Conservation (phyloP, 148 eudicot species). For the Simmondsia chinensis region DNA sequence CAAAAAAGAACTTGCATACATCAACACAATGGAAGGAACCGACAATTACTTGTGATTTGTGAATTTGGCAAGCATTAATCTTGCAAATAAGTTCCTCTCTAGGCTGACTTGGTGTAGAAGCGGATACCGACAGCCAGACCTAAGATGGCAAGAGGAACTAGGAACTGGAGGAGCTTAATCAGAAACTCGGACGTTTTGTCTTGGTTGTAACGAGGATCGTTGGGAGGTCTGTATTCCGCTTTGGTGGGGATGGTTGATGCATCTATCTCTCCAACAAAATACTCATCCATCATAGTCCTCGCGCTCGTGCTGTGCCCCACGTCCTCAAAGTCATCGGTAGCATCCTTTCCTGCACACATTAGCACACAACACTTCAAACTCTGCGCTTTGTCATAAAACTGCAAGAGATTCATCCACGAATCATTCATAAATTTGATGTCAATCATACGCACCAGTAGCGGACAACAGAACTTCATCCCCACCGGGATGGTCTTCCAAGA, state of each 20-base stretch:
- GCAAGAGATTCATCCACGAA: too few relatives aligned
- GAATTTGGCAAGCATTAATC: too few relatives aligned
- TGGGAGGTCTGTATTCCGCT: not conserved
- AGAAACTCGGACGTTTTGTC: conserved; percentile 9
- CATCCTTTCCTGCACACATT: conserved; percentile 45
- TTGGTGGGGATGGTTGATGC: conserved; percentile 10
- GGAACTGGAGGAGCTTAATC: conserved; percentile 13
- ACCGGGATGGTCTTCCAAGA: too few relatives aligned
- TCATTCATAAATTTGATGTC: too few relatives aligned
- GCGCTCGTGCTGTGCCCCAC: conserved; percentile 53
- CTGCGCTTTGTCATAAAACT: too few relatives aligned
- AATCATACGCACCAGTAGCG: too few relatives aligned
- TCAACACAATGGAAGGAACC: too few relatives aligned
- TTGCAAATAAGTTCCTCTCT: too few relatives aligned
- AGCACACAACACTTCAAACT: too few relatives aligned
- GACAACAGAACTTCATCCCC: too few relatives aligned
- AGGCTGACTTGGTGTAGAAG: conserved; percentile 5
- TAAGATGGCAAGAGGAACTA: conserved; percentile 16
- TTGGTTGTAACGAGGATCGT: conserved; percentile 5
- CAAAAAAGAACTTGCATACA: too few relatives aligned
- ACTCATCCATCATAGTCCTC: conserved; percentile 43
- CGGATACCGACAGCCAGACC: conserved; percentile 16
- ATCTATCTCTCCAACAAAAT: conserved; percentile 42
- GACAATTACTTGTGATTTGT: too few relatives aligned
- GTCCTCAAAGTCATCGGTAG: conserved; percentile 48